phyloP scores from a whole-genome alignment of 2,329 filamentous ascomycete species.

The Pyrenophora teres region DNA sequence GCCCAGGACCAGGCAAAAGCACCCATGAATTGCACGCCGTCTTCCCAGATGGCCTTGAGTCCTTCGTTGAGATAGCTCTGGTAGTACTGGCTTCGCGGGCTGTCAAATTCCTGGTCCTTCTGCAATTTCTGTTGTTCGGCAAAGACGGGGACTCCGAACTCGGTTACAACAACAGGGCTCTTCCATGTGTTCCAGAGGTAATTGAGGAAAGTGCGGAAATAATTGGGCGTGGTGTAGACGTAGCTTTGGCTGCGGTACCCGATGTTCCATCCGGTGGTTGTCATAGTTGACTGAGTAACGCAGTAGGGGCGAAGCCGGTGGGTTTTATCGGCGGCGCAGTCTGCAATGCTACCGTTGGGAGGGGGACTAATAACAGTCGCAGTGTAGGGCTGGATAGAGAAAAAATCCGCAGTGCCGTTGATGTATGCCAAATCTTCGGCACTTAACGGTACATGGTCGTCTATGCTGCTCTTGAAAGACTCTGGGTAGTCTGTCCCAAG shows the following conservation, averaged over 20 bases:
- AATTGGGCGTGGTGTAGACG: conserved; percentile 63
- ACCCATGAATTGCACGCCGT: conserved; percentile 60
- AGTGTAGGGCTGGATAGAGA: conserved; percentile 64
- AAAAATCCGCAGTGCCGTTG: conserved; percentile 57
- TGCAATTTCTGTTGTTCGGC: conserved; percentile 53
- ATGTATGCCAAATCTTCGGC: conserved; percentile 51
- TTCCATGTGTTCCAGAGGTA: conserved; percentile 66
- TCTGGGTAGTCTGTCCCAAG: conserved; percentile 58
- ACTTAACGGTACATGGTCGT: conserved; percentile 53
- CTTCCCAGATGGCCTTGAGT: conserved; percentile 61
- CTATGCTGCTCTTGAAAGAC: conserved; percentile 47
- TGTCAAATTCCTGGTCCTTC: conserved; percentile 59
- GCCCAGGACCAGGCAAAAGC: conserved; percentile 59
- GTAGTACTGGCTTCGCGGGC: conserved; percentile 61
- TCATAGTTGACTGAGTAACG: conserved; percentile 53
- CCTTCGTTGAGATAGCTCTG: conserved; percentile 59
- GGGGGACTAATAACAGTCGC: conserved; percentile 59
- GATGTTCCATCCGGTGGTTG: conserved; percentile 62
- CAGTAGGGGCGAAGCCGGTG: conserved; percentile 59
- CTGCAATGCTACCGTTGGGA: conserved; percentile 49
- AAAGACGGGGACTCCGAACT: conserved; percentile 64
- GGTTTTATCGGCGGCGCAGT: conserved; percentile 55
- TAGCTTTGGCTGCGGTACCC: conserved; percentile 62
- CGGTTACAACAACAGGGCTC: conserved; percentile 55
- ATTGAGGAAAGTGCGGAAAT: conserved; percentile 60